Conservation (phyloP, 202 grass and related monocot genomes). For the Setaria italica region DNA sequence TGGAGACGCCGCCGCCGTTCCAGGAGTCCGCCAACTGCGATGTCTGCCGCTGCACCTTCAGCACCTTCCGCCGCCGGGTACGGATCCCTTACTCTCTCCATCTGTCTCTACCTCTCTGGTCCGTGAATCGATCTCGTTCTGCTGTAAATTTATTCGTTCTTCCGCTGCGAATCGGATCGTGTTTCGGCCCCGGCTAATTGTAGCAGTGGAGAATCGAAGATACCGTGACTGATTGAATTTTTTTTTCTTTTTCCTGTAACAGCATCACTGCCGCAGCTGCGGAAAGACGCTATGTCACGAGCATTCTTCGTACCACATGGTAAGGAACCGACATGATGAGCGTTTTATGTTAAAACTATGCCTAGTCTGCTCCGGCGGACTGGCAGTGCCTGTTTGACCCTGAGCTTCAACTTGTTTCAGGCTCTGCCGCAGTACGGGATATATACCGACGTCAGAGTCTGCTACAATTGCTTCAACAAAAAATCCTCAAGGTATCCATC, state of each 20-base stretch:
- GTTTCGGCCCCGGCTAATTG: background rate
- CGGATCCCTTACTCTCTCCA: background rate
- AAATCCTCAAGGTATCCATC: slow-evolving; percentile 68
- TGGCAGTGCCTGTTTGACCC: slow-evolving; percentile 16
- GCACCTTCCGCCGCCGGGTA: slow-evolving; percentile 96
- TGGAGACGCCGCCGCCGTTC: slow-evolving; percentile 84
- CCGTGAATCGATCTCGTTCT: background rate
- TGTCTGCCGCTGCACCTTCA: slow-evolving; percentile 92
- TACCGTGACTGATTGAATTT: slow-evolving; percentile 23
- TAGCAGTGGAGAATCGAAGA: background rate
- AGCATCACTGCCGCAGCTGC: slow-evolving; percentile 98
- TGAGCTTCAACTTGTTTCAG: slow-evolving; percentile 59
- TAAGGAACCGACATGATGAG: background rate
- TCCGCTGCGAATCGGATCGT: background rate
- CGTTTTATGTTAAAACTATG: background rate
- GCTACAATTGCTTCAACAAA: slow-evolving; percentile 84
- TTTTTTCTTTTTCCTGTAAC: background rate
- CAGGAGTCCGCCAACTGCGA: slow-evolving; percentile 90
- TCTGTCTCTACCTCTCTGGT: background rate
- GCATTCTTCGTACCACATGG: slow-evolving; percentile 95
- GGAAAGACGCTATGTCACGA: slow-evolving; percentile 91
- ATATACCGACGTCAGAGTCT: slow-evolving; percentile 88
- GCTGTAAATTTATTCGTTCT: background rate
- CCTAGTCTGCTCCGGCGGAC: background rate
- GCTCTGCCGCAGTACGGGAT: slow-evolving; percentile 90